Percentiles rank a stretch among this genome's conserved stretches.
Evolutionary conservation across 2,329 filamentous ascomycete genomes (phyloP).

Genomic region (Penicillium thymicola): DNA sequence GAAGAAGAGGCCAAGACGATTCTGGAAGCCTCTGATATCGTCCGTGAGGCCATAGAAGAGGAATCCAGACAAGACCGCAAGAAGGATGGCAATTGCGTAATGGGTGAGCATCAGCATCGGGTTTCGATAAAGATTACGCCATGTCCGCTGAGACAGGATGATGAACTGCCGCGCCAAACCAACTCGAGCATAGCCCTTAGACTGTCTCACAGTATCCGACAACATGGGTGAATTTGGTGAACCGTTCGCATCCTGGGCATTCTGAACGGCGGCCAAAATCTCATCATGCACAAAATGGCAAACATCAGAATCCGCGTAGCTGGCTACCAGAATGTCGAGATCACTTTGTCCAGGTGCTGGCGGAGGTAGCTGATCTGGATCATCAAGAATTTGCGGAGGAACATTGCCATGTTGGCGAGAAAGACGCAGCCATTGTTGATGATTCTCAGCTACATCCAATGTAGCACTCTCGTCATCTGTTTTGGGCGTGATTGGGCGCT

Average conservation of each 20-base stretch:
- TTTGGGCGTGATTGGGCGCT: slow-evolving; percentile 57
- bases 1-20: slow-evolving; percentile 94
- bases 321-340: slow-evolving; percentile 73
- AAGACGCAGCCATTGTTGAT: slow-evolving; percentile 60
- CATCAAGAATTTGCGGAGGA: slow-evolving; percentile 64
- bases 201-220: slow-evolving; percentile 55
- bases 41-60: slow-evolving; percentile 95
- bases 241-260: slow-evolving; percentile 65
- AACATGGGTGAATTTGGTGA: slow-evolving; percentile 57
- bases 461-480: slow-evolving; percentile 60
- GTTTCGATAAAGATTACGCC: slow-evolving; percentile 96
- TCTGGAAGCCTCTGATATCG: slow-evolving; percentile 96
- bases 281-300: slow-evolving; percentile 71
- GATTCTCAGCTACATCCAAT: slow-evolving; percentile 50
- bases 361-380: slow-evolving; percentile 60
- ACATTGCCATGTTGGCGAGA: slow-evolving; percentile 53
- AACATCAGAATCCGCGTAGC: slow-evolving; percentile 75
- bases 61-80: slow-evolving; percentile 91
- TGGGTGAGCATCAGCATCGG: slow-evolving; percentile 98
- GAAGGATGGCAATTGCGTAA: slow-evolving; percentile 91
- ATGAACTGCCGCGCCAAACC: slow-evolving; percentile 77
- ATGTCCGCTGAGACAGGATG: slow-evolving; percentile 86
- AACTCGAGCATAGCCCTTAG: slow-evolving; percentile 78
- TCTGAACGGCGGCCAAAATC: slow-evolving; percentile 66
- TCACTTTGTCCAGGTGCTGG: slow-evolving; percentile 66